phyloP scores from a whole-genome alignment of 805 yeast species.

The Saturnispora sanitii region DNA sequence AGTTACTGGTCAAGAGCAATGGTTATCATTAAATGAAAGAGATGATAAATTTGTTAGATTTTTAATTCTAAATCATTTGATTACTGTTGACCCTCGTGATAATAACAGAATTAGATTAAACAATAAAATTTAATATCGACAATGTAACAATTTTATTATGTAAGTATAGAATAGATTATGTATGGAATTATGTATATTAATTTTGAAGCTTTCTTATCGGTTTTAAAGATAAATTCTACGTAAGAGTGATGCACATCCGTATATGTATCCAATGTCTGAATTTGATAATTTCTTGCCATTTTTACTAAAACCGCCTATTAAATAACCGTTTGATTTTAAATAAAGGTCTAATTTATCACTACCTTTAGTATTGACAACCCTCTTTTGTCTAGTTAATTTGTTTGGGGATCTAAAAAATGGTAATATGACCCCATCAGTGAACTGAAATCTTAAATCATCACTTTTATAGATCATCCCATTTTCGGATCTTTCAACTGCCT shows the following conservation, averaged over 20 bases:
- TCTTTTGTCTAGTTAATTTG: slow-evolving; percentile 30
- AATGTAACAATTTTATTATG: neutral
- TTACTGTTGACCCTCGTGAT: slow-evolving; percentile 21
- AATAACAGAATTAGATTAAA: slow-evolving; percentile 23
- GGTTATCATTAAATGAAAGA: slow-evolving; percentile 3
- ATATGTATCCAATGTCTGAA: slow-evolving; percentile 35
- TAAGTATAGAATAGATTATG: no score
- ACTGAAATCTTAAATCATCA: slow-evolving; percentile 24
- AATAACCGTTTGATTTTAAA: slow-evolving; percentile 42
- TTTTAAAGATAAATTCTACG: slow-evolving; percentile 37
- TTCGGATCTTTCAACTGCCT: slow-evolving; percentile 38
- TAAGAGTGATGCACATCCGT: slow-evolving; percentile 36
- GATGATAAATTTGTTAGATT: slow-evolving; percentile 28
- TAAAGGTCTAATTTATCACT: slow-evolving; percentile 32
- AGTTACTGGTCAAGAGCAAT: neutral
- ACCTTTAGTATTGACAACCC: slow-evolving; percentile 7
- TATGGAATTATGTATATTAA: no score
- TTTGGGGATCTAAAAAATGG: slow-evolving; percentile 34
- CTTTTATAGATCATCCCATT: slow-evolving; percentile 32
- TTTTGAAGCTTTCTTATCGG: no score
- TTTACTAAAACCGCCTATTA: slow-evolving; percentile 38
- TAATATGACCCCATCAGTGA: slow-evolving; percentile 41
- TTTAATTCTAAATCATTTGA: slow-evolving; percentile 21
- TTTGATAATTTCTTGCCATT: slow-evolving; percentile 24
- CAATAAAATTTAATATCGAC: slow-evolving; percentile 10